Conservation (phyloP, 805 yeast species). For the Wickerhamomyces silvicola region DNA sequence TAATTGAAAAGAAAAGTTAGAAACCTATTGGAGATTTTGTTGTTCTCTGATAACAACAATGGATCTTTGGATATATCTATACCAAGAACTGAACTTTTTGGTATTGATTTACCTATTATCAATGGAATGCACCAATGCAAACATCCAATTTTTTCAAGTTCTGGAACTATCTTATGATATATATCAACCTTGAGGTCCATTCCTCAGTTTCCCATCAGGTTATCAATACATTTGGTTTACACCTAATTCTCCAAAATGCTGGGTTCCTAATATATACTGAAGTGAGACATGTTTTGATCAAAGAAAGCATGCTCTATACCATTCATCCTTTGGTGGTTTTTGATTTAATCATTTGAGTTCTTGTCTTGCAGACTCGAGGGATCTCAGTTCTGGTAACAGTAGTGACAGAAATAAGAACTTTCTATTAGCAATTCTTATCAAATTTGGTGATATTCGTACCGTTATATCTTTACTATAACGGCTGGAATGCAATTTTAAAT, state of each 20-base stretch:
- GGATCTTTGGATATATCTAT: conserved; percentile 56
- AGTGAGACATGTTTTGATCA: conserved; percentile 59
- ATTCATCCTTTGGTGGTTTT: conserved; percentile 44
- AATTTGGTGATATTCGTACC: conserved; percentile 14
- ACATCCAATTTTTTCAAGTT: conserved; percentile 46
- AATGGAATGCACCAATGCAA: conserved; percentile 87
- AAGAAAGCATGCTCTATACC: conserved; percentile 45
- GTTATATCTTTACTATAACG: no score
- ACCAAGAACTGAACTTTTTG: conserved; percentile 31
- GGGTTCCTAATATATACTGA: conserved; percentile 79
- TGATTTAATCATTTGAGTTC: conserved; percentile 61
- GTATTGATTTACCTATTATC: conserved; percentile 31
- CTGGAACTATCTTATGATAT: conserved; percentile 5
- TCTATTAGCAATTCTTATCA: conserved; percentile 6
- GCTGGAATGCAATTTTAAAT: not conserved
- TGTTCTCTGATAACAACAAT: conserved; percentile 40
- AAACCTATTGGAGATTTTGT: conserved; percentile 23
- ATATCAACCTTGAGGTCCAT: conserved; percentile 53
- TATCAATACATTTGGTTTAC: conserved; percentile 64
- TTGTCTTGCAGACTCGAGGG: conserved; percentile 34
- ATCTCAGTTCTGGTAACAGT: conserved; percentile 14
- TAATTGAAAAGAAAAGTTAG: conserved; percentile 4
- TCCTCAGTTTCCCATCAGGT: conserved; percentile 97
- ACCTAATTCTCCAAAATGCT: conserved; percentile 75
- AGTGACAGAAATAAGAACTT: conserved; percentile 9